These are phyloP conservation scores for Trypanosoma vivax DNA, from an alignment of 208 protist genomes.

Conservation along the genomic window DNA sequence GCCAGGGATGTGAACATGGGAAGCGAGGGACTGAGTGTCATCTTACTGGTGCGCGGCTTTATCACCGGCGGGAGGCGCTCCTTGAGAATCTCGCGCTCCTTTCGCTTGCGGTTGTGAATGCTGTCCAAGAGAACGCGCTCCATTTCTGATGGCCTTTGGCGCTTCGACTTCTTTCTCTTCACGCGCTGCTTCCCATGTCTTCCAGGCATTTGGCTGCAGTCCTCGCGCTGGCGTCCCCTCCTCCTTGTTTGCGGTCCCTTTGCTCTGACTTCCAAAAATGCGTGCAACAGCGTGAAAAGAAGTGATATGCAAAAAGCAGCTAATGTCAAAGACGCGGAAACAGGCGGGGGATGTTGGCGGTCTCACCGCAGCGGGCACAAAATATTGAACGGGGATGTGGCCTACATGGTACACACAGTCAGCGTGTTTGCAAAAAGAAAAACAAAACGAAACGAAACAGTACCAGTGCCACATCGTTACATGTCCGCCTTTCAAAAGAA, in stretches of 20 bases:
- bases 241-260: background rate
- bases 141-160: slow-evolving; percentile 73
- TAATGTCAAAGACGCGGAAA: background rate
- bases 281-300: background rate
- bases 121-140: slow-evolving; percentile 83
- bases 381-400: background rate
- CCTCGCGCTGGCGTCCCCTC: background rate
- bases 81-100: slow-evolving; percentile 77
- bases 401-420: too few species aligned
- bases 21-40: slow-evolving; percentile 38
- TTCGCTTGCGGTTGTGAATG: slow-evolving; percentile 77
- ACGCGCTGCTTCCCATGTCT: slow-evolving; percentile 84
- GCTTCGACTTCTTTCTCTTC: slow-evolving; percentile 86
- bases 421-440: too few species aligned
- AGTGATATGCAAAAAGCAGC: too few species aligned
- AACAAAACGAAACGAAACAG: too few species aligned
- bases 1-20: slow-evolving; percentile 72
- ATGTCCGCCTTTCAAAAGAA: too few species aligned
- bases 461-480: too few species aligned
- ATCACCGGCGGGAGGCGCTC: slow-evolving; percentile 66
- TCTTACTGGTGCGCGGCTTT: slow-evolving; percentile 51
- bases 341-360: background rate
- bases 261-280: background rate
- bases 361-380: background rate
- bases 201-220: slow-evolving; percentile 56